These are phyloP conservation scores for Diaporthe citriasiana DNA, from an alignment of 2,329 filamentous ascomycete species.

Conservation along the genomic window DNA sequence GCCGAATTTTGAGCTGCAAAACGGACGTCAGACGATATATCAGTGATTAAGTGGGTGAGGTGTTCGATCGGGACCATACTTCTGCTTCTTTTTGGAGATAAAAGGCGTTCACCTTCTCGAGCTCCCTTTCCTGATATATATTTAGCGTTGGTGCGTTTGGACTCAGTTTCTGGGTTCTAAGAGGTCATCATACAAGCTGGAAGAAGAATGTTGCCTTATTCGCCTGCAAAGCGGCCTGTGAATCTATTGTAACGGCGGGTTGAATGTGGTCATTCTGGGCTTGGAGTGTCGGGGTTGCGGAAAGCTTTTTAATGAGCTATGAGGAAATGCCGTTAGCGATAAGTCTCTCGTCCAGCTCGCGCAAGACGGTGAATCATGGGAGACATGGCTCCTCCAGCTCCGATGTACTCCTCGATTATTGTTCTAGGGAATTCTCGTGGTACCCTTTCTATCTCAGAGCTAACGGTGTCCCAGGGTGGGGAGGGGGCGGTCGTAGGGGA, in stretches of 20 bases:
- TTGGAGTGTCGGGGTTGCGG: slow-evolving; percentile 86
- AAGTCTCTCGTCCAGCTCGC: not conserved
- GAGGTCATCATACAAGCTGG: slow-evolving; percentile 77
- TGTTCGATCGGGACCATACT: slow-evolving; percentile 66
- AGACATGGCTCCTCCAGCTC: not conserved
- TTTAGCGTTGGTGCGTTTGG: slow-evolving; percentile 55
- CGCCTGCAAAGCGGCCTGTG: slow-evolving; percentile 91
- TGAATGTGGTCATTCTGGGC: slow-evolving; percentile 77
- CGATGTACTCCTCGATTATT: not conserved
- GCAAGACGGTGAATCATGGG: not conserved
- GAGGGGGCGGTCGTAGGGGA: not conserved
- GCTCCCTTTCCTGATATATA: slow-evolving; percentile 85
- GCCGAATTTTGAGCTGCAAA: slow-evolving; percentile 87
- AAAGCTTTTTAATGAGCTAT: slow-evolving; percentile 98
- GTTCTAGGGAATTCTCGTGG: slow-evolving; percentile 2
- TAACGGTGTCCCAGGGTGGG: not conserved
- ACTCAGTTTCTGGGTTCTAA: not conserved
- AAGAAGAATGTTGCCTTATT: slow-evolving; percentile 99
- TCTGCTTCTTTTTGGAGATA: slow-evolving; percentile 98
- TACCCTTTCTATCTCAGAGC: slow-evolving; percentile 5
- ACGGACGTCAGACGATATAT: not conserved
- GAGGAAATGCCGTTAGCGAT: slow-evolving; percentile 50
- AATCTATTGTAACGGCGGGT: slow-evolving; percentile 69
- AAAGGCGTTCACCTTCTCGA: slow-evolving; percentile 98
- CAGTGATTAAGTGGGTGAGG: not conserved